Base-by-base conservation (phyloP, 2,329 filamentous ascomycete genomes). In the Fusarium burgessii region DNA sequence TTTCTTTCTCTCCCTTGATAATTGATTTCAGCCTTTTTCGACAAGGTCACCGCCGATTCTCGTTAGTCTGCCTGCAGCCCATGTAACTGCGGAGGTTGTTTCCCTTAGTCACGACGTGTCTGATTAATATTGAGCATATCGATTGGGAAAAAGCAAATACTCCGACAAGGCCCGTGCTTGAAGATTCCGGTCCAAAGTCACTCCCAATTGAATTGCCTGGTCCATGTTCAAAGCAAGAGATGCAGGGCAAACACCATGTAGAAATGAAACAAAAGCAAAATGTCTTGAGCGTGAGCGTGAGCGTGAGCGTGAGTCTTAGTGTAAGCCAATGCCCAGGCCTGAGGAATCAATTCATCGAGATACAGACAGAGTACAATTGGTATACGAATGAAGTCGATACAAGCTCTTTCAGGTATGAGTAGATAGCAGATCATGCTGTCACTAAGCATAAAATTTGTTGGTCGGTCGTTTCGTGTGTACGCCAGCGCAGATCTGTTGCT, bases 381-480 rank as follows among this genome's bases (percentile, higher is more conserved):
- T 32, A 25, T 45, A 51, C 55, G 23, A 51, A 43, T 51, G 38
- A 42, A 43, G 29, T 42, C 54, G 27, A 49, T 25, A 25, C 36
- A 62, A 38, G 41, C 51, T 61, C 41, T 18, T 67, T 36, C 33
- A 41, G 41, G 17, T 42, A 33, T 52, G n/a, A 54, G 36, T 42
- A 32, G 57, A 55, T 49, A 42, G 67, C 45, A 47, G 56, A 71
- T 70, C 62, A 67, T 61, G 56, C n/a, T 62, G 58, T 71, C 54
- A 58, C 52, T 54, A 29, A 43, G 33, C 25, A 56, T 57, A 47
- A 41, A 51, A 41, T 46, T n/a, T 38, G 40, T 57, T 66, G 62
- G 50, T 50, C 42, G 52, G 49, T 40, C 38, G 68, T 71, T 71
- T 71, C 69, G 60, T 72, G 69, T 70, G 65, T 32, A 62, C 49